Conservation (phyloP, 768 basidiomycete species). For the Trametes cubensis region DNA sequence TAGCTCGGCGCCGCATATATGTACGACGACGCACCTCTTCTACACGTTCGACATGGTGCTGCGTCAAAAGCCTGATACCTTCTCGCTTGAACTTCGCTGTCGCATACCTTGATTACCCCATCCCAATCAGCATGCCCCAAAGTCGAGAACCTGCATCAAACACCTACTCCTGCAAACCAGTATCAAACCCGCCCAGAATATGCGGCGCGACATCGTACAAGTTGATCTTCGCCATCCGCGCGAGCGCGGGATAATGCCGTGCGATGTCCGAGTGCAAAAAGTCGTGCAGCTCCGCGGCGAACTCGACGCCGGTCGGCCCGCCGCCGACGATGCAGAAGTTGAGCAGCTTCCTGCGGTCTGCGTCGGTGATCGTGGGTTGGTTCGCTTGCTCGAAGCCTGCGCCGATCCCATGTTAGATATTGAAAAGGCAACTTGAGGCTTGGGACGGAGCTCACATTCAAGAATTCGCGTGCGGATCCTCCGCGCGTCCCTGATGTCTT, state of each 20-base stretch:
- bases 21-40: constrained; percentile 46
- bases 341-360: constrained; percentile 72
- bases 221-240: constrained; percentile 67
- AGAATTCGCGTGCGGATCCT: constrained; percentile 70
- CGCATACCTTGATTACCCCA: constrained; percentile 51
- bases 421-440: not conserved
- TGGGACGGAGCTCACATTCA: constrained; percentile 53
- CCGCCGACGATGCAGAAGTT: constrained; percentile 90
- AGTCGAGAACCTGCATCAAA: not conserved
- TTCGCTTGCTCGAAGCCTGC: constrained; percentile 82
- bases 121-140: not conserved
- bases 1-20: constrained; percentile 1
- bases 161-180: constrained; percentile 58
- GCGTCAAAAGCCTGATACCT: constrained; percentile 71
- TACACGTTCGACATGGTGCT: constrained; percentile 73
- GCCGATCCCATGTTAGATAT: not conserved
- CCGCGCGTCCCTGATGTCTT: constrained; percentile 76
- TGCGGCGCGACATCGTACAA: constrained; percentile 81
- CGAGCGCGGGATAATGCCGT: constrained; percentile 63
- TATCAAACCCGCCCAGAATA: constrained; percentile 78
- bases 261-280: constrained; percentile 68
- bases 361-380: constrained; percentile 75
- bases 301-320: constrained; percentile 81
- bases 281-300: constrained; percentile 82
- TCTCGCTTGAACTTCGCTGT: constrained; percentile 73